A percentile compares a stretch with the other conserved stretches of the same genome.
These are phyloP conservation scores for Claviceps cyperi DNA, from an alignment of 2,329 filamentous ascomycete species.

Conservation along the genomic window DNA sequence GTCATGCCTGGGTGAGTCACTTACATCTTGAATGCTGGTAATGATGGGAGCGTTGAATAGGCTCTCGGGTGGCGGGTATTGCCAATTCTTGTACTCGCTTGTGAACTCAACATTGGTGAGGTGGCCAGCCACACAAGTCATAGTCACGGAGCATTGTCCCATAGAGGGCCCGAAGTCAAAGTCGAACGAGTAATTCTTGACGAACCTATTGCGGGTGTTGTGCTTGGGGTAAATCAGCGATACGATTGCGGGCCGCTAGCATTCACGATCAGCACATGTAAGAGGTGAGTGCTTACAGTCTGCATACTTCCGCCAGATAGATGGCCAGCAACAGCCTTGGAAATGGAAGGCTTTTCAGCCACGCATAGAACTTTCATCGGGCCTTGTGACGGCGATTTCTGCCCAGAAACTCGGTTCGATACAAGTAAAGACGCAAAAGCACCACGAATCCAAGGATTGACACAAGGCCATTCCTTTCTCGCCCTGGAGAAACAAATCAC, in stretches of 20 bases:
- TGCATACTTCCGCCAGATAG: conserved; percentile 62
- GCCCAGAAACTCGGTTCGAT: not conserved
- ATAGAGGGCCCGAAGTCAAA: conserved; percentile 74
- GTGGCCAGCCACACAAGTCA: conserved; percentile 89
- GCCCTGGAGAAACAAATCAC: not conserved
- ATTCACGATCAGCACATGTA: not conserved
- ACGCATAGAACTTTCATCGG: conserved; percentile 39
- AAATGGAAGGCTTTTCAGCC: conserved; percentile 72
- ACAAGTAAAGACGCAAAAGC: not conserved
- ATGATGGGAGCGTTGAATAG: conserved; percentile 72
- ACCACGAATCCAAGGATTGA: not conserved
- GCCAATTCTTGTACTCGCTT: conserved; percentile 62
- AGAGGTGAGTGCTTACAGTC: conserved; percentile 38
- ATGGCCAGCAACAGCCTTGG: conserved; percentile 84
- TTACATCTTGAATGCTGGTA: conserved; percentile 51
- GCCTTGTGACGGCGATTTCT: not conserved
- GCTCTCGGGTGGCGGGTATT: conserved; percentile 58
- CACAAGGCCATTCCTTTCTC: not conserved
- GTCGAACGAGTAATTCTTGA: conserved; percentile 89
- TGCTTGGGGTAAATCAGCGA: conserved; percentile 32
- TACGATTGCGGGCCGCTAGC: not conserved
- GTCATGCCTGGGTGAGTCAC: conserved; percentile 5
- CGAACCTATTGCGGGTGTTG: conserved; percentile 56
- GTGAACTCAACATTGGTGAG: conserved; percentile 70
- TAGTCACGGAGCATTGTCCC: conserved; percentile 73